Evolutionary conservation across 139 green algal species (phyloP).

Genomic region (Prasinococcaceae sp.): DNA sequence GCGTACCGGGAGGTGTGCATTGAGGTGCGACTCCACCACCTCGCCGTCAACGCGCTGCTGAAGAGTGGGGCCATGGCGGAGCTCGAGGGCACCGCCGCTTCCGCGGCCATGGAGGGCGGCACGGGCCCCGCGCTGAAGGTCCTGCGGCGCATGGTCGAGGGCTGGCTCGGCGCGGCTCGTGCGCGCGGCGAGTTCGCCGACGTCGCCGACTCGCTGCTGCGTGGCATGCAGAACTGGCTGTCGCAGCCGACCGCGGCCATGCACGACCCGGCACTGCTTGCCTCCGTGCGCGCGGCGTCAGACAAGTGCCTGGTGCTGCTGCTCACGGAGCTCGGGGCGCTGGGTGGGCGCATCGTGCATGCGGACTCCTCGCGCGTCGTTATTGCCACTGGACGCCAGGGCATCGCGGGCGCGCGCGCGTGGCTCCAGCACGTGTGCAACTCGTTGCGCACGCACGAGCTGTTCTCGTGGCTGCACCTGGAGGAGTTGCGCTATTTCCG

Average conservation of each 20-base stretch:
- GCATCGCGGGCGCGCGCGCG: conserved; percentile 46
- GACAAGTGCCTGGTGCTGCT: conserved; percentile 63
- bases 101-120: conserved; percentile 8
- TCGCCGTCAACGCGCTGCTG: conserved; percentile 57
- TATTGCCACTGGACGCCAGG: conserved; percentile 66
- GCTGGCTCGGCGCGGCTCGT: conserved; percentile 5
- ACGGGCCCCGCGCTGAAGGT: background rate
- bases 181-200: conserved; percentile 12
- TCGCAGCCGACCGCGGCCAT: too few species aligned
- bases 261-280: background rate
- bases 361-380: conserved; percentile 63
- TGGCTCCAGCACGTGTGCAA: conserved; percentile 72
- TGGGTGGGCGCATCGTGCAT: conserved; percentile 65
- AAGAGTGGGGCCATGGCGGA: conserved; percentile 39
- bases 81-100: conserved; percentile 44
- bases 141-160: conserved; percentile 13
- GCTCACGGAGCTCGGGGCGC: conserved; percentile 53
- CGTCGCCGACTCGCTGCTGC: conserved; percentile 55
- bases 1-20: background rate
- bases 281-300: background rate
- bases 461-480: conserved; percentile 51
- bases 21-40: conserved; percentile 40
- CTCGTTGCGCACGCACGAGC: conserved; percentile 33
- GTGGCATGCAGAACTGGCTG: conserved; percentile 72
- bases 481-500: conserved; percentile 50